phyloP scores from a whole-genome alignment of 768 basidiomycete species.

The Rickenella mellea region DNA sequence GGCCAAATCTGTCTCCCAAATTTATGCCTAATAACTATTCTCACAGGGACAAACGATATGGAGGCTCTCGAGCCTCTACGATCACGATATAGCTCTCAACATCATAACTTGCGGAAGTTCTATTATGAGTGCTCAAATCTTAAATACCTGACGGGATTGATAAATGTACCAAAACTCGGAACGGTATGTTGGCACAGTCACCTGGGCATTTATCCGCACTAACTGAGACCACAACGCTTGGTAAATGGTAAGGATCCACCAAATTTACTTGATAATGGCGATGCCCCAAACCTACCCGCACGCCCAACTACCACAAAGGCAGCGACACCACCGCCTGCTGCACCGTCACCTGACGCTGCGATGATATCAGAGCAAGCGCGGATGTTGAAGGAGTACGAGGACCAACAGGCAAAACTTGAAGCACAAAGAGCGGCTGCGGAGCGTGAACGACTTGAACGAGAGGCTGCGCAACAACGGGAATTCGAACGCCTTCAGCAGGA shows the following conservation, averaged over 20 bases:
- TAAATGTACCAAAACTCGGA: conserved; percentile 96
- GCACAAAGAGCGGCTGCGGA: conserved; percentile 79
- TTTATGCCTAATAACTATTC: conserved; percentile 2
- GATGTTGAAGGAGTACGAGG: conserved; percentile 93
- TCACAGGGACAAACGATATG: conserved; percentile 73
- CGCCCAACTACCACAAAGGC: conserved; percentile 51
- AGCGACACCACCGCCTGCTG: conserved; percentile 58
- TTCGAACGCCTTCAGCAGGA: conserved; percentile 83
- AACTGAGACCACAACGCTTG: conserved; percentile 5
- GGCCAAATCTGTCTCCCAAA: conserved; percentile 15
- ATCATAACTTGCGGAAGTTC: conserved; percentile 89
- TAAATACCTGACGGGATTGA: conserved; percentile 93
- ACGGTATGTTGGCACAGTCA: conserved; percentile 40
- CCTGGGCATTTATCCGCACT: background rate
- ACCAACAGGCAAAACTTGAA: conserved; percentile 83
- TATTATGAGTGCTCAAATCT: conserved; percentile 99
- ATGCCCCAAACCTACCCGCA: conserved; percentile 80
- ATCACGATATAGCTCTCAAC: conserved; percentile 83
- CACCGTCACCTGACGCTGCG: conserved; percentile 59
- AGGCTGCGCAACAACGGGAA: conserved; percentile 74
- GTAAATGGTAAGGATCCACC: conserved; percentile 73
- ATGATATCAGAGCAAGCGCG: conserved; percentile 85
- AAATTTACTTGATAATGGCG: conserved; percentile 78
- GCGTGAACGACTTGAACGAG: conserved; percentile 62
- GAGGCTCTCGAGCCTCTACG: conserved; percentile 87